Percentiles rank a stretch among this genome's conserved stretches.
Conservation (phyloP, 768 basidiomycete species). For the Boletus bicolor region DNA sequence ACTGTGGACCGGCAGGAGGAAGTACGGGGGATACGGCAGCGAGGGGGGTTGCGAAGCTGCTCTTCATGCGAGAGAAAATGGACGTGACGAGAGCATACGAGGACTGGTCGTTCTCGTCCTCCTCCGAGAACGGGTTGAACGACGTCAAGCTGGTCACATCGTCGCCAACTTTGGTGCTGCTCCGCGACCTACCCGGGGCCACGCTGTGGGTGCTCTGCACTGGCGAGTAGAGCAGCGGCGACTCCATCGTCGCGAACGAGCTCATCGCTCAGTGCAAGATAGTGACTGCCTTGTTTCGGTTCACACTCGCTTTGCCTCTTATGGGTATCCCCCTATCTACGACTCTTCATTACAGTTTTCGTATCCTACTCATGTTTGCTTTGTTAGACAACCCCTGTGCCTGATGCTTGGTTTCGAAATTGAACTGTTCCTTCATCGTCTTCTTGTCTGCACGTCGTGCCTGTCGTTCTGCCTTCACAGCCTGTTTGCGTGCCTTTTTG, state of each 20-base stretch:
- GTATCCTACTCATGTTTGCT: slow-evolving; percentile 31
- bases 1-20: slow-evolving; percentile 31
- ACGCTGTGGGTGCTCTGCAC: slow-evolving; percentile 34
- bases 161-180: slow-evolving; percentile 52
- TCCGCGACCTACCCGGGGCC: slow-evolving; percentile 56
- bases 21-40: slow-evolving; percentile 46
- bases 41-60: slow-evolving; percentile 66
- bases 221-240: slow-evolving; percentile 29
- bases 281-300: slow-evolving; percentile 8
- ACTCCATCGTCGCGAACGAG: slow-evolving; percentile 30
- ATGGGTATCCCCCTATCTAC: slow-evolving; percentile 1
- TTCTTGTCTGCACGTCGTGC: slow-evolving; percentile 67
- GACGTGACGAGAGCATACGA: slow-evolving; percentile 83
- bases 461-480: slow-evolving; percentile 65
- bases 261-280: slow-evolving; percentile 1
- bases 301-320: slow-evolving; percentile 8
- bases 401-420: slow-evolving; percentile 59
- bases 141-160: slow-evolving; percentile 77
- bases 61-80: slow-evolving; percentile 78
- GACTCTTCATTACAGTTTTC: slow-evolving; percentile 16
- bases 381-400: slow-evolving; percentile 45
- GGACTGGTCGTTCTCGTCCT: slow-evolving; percentile 86
- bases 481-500: slow-evolving; percentile 68
- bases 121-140: slow-evolving; percentile 90
- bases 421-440: slow-evolving; percentile 58